phyloP scores from a whole-genome alignment of 1,139 yeast species.

The Arxiozyma slooffiae region DNA sequence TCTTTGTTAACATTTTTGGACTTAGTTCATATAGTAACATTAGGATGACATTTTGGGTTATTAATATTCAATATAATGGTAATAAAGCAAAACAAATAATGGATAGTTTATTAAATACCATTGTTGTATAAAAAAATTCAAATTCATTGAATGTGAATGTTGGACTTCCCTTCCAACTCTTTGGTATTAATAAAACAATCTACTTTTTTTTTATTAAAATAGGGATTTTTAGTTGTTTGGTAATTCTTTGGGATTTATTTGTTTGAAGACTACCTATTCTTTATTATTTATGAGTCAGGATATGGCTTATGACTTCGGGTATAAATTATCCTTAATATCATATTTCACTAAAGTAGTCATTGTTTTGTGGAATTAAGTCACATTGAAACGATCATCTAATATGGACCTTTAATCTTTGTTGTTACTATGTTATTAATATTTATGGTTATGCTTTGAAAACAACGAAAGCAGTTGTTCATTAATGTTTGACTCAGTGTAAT shows the following conservation, averaged over 20 bases:
- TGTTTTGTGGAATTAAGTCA: constrained; percentile 57
- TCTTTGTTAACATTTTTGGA: neutral
- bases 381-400: constrained; percentile 50
- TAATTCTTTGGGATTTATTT: constrained; percentile 32
- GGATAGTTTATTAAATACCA: no score
- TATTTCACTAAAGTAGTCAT: constrained; percentile 65
- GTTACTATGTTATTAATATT: constrained; percentile 48
- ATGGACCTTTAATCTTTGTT: constrained; percentile 39
- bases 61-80: constrained; percentile 43
- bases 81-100: constrained; percentile 33
- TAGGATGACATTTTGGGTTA: constrained; percentile 28
- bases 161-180: no score
- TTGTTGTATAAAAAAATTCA: no score
- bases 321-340: constrained; percentile 63
- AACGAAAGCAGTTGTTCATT: constrained; percentile 60
- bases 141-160: no score
- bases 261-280: constrained; percentile 54
- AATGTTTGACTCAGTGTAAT: constrained; percentile 37
- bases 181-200: no score
- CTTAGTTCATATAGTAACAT: neutral
- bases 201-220: neutral
- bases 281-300: constrained; percentile 70
- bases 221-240: neutral
- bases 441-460: constrained; percentile 48
- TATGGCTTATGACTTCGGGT: constrained; percentile 56